phyloP scores from a whole-genome alignment of 192 early-diverging fungal species.

The Coemansia sp. region DNA sequence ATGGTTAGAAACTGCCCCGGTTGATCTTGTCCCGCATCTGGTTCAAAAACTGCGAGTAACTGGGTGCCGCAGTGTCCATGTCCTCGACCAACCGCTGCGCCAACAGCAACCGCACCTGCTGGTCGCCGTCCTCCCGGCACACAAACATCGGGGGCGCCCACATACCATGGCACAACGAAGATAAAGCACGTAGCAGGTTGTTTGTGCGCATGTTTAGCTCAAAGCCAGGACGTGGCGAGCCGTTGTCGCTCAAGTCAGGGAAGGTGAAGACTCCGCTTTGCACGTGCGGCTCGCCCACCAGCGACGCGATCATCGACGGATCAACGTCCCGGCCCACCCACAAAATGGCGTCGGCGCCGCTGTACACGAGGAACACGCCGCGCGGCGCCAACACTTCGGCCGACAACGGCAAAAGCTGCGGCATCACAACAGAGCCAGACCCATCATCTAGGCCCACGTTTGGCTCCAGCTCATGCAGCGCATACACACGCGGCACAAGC shows the following conservation, averaged over 20 bases:
- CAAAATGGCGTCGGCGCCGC: constrained; percentile 79
- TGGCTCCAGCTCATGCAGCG: constrained; percentile 76
- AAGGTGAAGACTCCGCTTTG: constrained; percentile 65
- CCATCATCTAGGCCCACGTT: constrained; percentile 52
- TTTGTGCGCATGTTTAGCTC: constrained; percentile 73
- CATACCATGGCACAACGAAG: constrained; percentile 66
- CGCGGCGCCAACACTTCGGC: constrained; percentile 82
- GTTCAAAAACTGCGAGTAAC: constrained; percentile 74
- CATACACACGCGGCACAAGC: constrained; percentile 78
- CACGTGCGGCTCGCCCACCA: constrained; percentile 60
- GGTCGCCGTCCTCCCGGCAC: constrained; percentile 91
- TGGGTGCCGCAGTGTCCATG: constrained; percentile 74
- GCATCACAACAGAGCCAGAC: constrained; percentile 69
- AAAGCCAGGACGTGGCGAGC: constrained; percentile 60
- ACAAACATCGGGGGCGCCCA: constrained; percentile 77
- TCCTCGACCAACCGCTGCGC: constrained; percentile 90
- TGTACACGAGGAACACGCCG: constrained; percentile 86
- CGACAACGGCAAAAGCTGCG: constrained; percentile 74
- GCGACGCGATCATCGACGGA: constrained; percentile 68
- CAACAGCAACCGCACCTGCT: constrained; percentile 78
- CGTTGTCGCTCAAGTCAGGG: constrained; percentile 75
- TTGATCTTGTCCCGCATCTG: constrained; percentile 74
- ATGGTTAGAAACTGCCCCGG: constrained; percentile 44
- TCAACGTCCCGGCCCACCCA: constrained; percentile 83
- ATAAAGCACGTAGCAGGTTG: constrained; percentile 72